Base-by-base conservation (phyloP, 768 basidiomycete species). In the Mycena vulgaris region DNA sequence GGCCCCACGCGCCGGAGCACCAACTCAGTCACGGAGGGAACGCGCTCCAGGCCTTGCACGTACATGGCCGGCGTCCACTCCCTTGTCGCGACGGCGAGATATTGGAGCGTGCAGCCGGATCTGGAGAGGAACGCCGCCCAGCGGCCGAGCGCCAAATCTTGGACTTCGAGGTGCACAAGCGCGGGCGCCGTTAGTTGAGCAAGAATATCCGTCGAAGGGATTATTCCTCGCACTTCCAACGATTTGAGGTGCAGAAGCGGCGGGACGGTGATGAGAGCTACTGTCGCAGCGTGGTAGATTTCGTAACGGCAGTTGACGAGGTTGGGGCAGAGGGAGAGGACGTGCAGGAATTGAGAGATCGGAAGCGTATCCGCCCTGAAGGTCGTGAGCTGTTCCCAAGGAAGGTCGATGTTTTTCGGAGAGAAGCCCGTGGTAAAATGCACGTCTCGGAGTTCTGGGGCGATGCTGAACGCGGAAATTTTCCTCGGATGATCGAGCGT, bases 21-120 rank as follows among this genome's bases (percentile, higher is more conserved):
- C 11, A 66, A 28, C 27, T 51, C 48, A 13, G 48, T 51, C n/a
- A 66, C 11, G 1, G 64, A 58, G 11, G 45, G 47, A 30, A 66
- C 23, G 23, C 21, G 27, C 14, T 51, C 37, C 28, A 66, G 49
- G 27, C 21, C 25, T n/a, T 52, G 27, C 23, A 4, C 11, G 21
- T 49, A 66, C 63, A 64, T 64, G 35, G 56, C 37, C 13, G 64
- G 35, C 5, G 65, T 66, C 65, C 65, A 66, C 7, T 19, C 52
- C 5, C 21, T 37, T 17, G 27, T 45, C 2, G 33, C 57, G 47
- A 58, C 23, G 48, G 25, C 51, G 1, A 66, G 48, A 25, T 51
- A 35, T 5, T 58, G 17, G 25, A 66, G 56, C 16, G 57, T 21
- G 23, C 65, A 66, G 8, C 48, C 47, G 21, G 65, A 66, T 51